Evolutionary conservation across 1,139 yeast genomes (phyloP), one percentile per base, ranked within the genome.

Genomic region (Candida dubliniensis): DNA sequence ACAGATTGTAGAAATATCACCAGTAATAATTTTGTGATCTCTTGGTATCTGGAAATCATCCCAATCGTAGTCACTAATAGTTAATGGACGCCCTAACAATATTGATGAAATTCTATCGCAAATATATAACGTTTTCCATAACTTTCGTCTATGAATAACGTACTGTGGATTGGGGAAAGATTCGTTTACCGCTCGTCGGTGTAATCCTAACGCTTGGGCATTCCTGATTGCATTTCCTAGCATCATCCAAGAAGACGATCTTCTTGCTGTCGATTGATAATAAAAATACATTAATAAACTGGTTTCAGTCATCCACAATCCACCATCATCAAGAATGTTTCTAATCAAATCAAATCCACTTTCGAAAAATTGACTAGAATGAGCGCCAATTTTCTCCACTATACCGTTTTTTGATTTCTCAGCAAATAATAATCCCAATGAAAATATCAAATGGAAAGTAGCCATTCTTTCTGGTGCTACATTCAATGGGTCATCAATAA

Each of bases 271-370:
- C 29, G 63, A 56, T 41, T 69, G 74, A 46, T 71, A 64, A 51
- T 60, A 74, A 45, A 69, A 62, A 46, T 60, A 65, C 18, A 65
- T 56, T 31, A 73, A 50, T 25, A 66, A 48, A 46, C 68, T 59
- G 0, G 73, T 72, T 47, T 74, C 74, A 0, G 71, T 69, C 7
- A 69, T 50, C 76, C 77, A 71, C 12, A 72, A 45, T 38, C 63
- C 61, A 2, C 52, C 49, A 18, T 43, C 38, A 31, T 46, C 42
- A 40, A 47, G 46, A 26, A 46, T 41, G 31, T 44, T 44, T 34
- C 45, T 44, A 8, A 49, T 42, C 26, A 49, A 44, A 23, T 42
- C 40, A 29, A 43, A 43, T n/a, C 53, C 54, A 43, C 43, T 49
- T 31, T 51, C 49, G 25, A 47, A 48, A 43, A 46, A 49, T n/a